Conservation (phyloP, 2,329 filamentous ascomycete genomes). For the Xylaria sp. region DNA sequence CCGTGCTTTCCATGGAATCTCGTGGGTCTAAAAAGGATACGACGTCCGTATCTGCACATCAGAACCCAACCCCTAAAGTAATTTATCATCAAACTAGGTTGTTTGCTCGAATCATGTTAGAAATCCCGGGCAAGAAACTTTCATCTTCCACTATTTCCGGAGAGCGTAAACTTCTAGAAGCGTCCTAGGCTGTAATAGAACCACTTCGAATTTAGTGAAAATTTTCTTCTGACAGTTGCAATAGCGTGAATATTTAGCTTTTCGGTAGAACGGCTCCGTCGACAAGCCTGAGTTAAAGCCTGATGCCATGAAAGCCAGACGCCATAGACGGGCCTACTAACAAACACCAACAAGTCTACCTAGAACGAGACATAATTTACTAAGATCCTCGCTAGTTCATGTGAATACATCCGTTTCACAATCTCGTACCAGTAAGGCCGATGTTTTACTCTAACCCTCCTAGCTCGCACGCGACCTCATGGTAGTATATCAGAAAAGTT, state of each 20-base stretch:
- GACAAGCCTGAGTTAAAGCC: not conserved
- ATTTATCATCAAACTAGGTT: not conserved
- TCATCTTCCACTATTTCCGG: not conserved
- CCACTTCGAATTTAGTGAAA: not conserved
- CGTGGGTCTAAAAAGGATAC: not conserved
- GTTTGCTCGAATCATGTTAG: not conserved
- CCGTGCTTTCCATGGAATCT: not conserved
- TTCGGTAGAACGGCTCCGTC: not conserved
- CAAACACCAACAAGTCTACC: not conserved
- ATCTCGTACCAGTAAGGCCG: not conserved
- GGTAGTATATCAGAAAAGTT: not conserved
- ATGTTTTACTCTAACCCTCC: not conserved
- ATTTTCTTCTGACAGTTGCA: not conserved
- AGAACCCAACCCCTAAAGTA: too few species aligned
- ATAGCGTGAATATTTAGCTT: not conserved
- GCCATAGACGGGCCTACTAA: not conserved
- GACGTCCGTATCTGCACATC: not conserved
- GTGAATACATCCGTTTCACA: not conserved
- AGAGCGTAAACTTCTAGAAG: too few species aligned
- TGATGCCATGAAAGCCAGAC: not conserved
- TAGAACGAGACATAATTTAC: not conserved
- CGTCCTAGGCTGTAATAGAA: not conserved
- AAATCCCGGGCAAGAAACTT: conserved; percentile 1
- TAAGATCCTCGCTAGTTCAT: not conserved
- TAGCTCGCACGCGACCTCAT: not conserved